A percentile compares a stretch with the other conserved stretches of the same genome.
Evolutionary conservation across 1,284 basidiomycete species (phyloP).

Genomic region (Ceratorhiza oryzae-sativae): DNA sequence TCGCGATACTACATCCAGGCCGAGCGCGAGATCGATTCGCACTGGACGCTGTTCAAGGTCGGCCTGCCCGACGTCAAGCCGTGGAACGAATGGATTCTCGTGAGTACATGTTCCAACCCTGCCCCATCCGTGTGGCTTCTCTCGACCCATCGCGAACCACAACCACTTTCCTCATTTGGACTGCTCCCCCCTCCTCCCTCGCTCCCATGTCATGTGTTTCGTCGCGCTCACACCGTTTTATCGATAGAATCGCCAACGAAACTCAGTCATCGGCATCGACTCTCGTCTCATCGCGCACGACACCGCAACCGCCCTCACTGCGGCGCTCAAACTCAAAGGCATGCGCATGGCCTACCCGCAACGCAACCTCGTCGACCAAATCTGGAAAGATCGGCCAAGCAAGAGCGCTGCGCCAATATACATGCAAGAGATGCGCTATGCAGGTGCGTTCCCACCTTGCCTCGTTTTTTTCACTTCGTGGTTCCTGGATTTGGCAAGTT

Average conservation of each 20-base stretch:
- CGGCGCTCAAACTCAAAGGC: conserved; percentile 55
- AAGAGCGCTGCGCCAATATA: conserved; percentile 74
- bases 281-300: conserved; percentile 85
- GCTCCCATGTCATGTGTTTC: conserved; percentile 38
- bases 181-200: conserved; percentile 24
- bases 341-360: conserved; percentile 60
- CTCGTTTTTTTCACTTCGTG: background rate
- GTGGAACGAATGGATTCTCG: conserved; percentile 80
- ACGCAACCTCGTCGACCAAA: conserved; percentile 85
- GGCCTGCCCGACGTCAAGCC: conserved; percentile 68
- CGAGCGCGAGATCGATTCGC: conserved; percentile 74
- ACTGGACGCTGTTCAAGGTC: conserved; percentile 76
- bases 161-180: conserved; percentile 41
- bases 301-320: conserved; percentile 63
- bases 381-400: conserved; percentile 77
- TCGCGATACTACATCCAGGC: conserved; percentile 92
- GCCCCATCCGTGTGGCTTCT: background rate
- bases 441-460: conserved; percentile 61
- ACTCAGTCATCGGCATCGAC: conserved; percentile 81
- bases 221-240: no score
- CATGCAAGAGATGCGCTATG: conserved; percentile 75
- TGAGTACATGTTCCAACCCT: conserved; percentile 51
- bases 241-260: conserved; percentile 60
- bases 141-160: background rate
- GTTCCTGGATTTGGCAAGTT: background rate